phyloP scores from a whole-genome alignment of 805 yeast species.

The Suhomyces emberorum region DNA sequence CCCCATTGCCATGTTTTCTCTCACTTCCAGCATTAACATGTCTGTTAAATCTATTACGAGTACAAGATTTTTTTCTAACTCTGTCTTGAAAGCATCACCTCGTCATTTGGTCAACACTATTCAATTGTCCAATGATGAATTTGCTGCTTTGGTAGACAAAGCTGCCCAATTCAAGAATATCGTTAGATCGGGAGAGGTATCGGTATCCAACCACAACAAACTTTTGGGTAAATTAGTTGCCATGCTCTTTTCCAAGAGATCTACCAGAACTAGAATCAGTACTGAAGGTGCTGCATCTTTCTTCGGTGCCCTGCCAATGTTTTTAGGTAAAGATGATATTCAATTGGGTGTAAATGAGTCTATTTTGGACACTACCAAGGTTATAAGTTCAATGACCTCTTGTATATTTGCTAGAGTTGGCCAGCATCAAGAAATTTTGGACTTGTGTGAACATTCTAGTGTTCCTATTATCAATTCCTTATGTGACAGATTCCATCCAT shows the following conservation, averaged over 20 bases:
- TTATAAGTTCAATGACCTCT: conserved; percentile 94
- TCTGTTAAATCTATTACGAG: conserved; percentile 5
- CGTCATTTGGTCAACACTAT: conserved; percentile 83
- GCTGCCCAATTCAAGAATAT: conserved; percentile 66
- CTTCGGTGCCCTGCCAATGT: conserved; percentile 96
- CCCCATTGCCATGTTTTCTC: neutral
- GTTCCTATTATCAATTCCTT: conserved; percentile 93
- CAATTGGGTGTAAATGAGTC: conserved; percentile 96
- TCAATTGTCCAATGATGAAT: conserved; percentile 71
- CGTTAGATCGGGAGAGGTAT: conserved; percentile 52
- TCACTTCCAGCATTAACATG: neutral
- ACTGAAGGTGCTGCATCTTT: conserved; percentile 91
- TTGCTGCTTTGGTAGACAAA: conserved; percentile 64
- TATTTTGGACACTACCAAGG: conserved; percentile 81
- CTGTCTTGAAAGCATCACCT: conserved; percentile 17
- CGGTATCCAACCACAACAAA: conserved; percentile 43
- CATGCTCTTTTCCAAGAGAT: conserved; percentile 81
- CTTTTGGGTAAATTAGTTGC: conserved; percentile 81
- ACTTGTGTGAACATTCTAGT: conserved; percentile 69
- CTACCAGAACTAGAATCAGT: conserved; percentile 92
- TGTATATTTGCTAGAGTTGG: conserved; percentile 96
- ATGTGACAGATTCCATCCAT: conserved; percentile 90
- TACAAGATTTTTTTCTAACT: conserved; percentile 5
- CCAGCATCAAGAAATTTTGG: conserved; percentile 75
- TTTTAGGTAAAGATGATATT: conserved; percentile 92